Conservation (phyloP, 371 early-diverging fungal genomes). For the Mucor indicus region DNA sequence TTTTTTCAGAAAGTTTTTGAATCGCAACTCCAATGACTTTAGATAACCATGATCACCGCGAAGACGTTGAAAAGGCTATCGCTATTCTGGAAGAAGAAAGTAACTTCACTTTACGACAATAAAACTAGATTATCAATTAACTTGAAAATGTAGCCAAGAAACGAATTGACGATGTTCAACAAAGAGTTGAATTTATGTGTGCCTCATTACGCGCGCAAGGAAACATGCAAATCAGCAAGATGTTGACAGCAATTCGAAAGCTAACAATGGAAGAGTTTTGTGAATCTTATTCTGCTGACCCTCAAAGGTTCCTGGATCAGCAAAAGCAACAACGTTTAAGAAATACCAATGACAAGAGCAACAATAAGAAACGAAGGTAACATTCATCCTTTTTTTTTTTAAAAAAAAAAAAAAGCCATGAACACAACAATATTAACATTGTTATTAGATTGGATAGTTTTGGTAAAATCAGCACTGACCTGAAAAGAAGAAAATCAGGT, state of each 20-base stretch:
- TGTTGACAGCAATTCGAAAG: constrained; percentile 17
- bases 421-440: too few species aligned
- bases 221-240: constrained; percentile 22
- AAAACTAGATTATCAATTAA: not conserved
- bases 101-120: not conserved
- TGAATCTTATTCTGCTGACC: constrained; percentile 18
- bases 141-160: constrained; percentile 13
- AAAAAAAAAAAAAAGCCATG: too few species aligned
- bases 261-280: constrained; percentile 34
- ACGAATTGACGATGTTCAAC: constrained; percentile 27
- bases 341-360: not conserved
- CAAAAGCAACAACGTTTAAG: not conserved
- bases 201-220: constrained; percentile 27
- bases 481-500: too few species aligned
- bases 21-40: too few species aligned
- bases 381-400: too few species aligned
- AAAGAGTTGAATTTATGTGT: constrained; percentile 26
- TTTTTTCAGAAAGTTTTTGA: too few species aligned
- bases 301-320: constrained; percentile 12
- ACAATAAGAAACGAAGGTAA: too few species aligned
- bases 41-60: too few species aligned
- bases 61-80: constrained; percentile 6
- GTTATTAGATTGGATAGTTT: too few species aligned
- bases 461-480: too few species aligned
- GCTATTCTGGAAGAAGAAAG: constrained; percentile 5